phyloP scores from a whole-genome alignment of 2,329 filamentous ascomycete species.

The Nemania serpens region DNA sequence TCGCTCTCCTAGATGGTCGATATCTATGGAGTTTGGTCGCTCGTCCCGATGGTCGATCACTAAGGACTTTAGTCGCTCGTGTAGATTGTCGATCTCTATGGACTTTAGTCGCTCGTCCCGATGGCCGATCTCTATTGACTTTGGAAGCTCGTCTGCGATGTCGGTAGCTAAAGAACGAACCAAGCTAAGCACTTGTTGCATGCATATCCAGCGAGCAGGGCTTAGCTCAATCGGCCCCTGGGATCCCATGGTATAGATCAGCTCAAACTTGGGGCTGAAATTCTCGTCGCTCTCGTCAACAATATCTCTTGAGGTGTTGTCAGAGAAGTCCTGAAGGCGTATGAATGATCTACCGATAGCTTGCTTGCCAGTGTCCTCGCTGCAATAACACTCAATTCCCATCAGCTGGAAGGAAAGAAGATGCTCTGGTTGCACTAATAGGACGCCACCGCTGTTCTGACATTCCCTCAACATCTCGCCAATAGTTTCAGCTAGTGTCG shows the following conservation, averaged over 20 bases:
- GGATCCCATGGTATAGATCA: conserved; percentile 65
- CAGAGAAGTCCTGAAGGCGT: conserved; percentile 44
- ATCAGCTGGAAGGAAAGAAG: conserved; percentile 67
- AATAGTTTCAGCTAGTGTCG: conserved; percentile 44
- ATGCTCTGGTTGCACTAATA: conserved; percentile 68
- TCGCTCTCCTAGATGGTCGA: conserved; percentile 41
- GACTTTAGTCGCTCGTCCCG: conserved; percentile 45
- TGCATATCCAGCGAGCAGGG: conserved; percentile 60
- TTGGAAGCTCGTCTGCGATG: conserved; percentile 41
- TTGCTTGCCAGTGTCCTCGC: neutral
- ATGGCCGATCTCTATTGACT: conserved; percentile 43
- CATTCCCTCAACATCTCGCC: conserved; percentile 50
- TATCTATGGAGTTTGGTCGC: conserved; percentile 46
- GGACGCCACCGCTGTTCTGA: conserved; percentile 54
- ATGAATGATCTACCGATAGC: neutral
- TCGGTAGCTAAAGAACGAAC: conserved; percentile 41
- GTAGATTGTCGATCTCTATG: conserved; percentile 44
- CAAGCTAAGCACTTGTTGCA: conserved; percentile 57
- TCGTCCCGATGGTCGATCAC: conserved; percentile 44
- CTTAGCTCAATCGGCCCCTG: conserved; percentile 56
- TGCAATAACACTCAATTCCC: conserved; percentile 51
- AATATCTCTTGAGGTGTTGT: conserved; percentile 55
- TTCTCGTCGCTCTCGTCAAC: conserved; percentile 70
- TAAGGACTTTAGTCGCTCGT: conserved; percentile 39
- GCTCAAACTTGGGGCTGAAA: conserved; percentile 63